Conservation (phyloP, 805 yeast species). For the Limtongozyma cylindracea region DNA sequence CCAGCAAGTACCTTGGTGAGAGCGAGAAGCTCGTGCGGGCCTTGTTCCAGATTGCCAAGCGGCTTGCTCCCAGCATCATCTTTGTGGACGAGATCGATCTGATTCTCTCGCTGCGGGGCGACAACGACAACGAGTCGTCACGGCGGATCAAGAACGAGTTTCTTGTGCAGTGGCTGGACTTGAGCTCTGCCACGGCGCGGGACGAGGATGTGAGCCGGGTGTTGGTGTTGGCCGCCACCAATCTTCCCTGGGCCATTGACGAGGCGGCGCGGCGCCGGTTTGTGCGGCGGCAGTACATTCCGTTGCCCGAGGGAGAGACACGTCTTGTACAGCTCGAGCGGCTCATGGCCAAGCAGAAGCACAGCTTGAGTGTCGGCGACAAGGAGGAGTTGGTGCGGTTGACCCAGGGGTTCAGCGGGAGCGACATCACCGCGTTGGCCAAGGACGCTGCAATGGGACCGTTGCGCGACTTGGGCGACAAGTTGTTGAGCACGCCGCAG, state of each 20-base stretch:
- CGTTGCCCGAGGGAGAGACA: constrained; percentile 76
- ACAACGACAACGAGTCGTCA: constrained; percentile 69
- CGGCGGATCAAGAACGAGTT: constrained; percentile 84
- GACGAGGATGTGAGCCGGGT: constrained; percentile 33
- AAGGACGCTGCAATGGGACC: constrained; percentile 99
- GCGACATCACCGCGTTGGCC: constrained; percentile 80
- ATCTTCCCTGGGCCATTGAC: constrained; percentile 91
- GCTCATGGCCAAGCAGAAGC: constrained; percentile 45
- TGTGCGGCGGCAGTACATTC: constrained; percentile 79
- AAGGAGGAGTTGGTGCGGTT: constrained; percentile 26
- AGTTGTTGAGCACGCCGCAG: constrained; percentile 38
- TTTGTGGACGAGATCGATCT: constrained; percentile 95
- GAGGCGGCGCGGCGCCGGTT: constrained; percentile 92
- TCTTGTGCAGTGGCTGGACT: constrained; percentile 81
- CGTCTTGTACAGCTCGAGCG: constrained; percentile 44
- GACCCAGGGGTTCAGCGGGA: constrained; percentile 77
- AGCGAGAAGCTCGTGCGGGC: constrained; percentile 86
- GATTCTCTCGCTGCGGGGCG: constrained; percentile 48
- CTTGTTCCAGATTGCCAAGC: constrained; percentile 60
- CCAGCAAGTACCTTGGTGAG: constrained; percentile 78
- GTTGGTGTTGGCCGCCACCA: constrained; percentile 81
- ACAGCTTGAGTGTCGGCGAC: constrained; percentile 40
- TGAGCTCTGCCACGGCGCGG: constrained; percentile 61
- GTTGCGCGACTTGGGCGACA: constrained; percentile 69
- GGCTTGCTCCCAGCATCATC: constrained; percentile 76